phyloP scores from a whole-genome alignment of 2,329 filamentous ascomycete genomes.

The Penicillium sp. region DNA sequence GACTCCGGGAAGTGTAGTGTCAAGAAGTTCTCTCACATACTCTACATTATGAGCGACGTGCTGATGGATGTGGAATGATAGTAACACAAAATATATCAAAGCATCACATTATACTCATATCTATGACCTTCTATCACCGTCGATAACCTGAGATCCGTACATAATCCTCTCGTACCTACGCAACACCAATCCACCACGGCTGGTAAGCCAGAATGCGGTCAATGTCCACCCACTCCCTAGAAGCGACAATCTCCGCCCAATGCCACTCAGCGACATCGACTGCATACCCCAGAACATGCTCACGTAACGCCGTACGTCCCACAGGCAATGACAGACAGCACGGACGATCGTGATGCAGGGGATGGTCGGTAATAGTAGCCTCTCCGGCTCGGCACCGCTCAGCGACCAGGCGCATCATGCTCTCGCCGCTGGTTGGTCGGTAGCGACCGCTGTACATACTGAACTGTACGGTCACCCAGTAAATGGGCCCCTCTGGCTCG shows the following conservation, averaged over 20 bases:
- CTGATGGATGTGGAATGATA: constrained; percentile 37
- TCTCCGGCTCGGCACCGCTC: constrained; percentile 1
- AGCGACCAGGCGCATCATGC: constrained; percentile 5
- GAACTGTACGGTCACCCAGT: constrained; percentile 6
- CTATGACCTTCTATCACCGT: too few relatives aligned
- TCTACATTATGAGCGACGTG: constrained; percentile 55
- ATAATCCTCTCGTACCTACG: not conserved
- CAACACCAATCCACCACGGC: not conserved
- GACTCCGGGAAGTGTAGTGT: constrained; percentile 53
- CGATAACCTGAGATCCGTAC: not conserved
- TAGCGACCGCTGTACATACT: not conserved
- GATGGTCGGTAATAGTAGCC: not conserved
- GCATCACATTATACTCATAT: too few relatives aligned
- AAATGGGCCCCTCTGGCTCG: not conserved
- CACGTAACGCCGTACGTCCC: not conserved
- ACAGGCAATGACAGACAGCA: constrained; percentile 2
- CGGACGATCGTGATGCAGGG: not conserved
- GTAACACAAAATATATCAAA: too few relatives aligned
- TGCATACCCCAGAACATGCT: not conserved
- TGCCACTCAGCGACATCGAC: constrained; percentile 3
- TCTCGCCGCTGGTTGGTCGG: not conserved
- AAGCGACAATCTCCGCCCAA: not conserved
- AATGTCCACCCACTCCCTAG: not conserved
- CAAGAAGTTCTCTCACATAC: constrained; percentile 49
- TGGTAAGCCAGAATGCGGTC: not conserved